A percentile compares a stretch with the other conserved stretches of the same genome.
Conservation (phyloP, 441 rosid species). For the Melastoma candidum region DNA sequence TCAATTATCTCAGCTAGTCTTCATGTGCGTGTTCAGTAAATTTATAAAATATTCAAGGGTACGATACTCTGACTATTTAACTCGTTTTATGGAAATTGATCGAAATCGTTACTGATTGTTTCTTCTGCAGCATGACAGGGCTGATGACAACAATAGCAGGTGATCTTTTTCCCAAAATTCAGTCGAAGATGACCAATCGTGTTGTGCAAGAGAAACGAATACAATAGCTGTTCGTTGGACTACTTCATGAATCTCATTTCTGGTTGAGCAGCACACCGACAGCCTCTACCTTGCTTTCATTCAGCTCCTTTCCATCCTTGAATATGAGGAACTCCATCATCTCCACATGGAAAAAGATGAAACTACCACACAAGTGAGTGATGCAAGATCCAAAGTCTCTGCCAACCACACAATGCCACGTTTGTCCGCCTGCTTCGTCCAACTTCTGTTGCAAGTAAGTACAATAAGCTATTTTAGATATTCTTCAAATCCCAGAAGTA, state of each 20-base stretch:
- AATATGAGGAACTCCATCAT: constrained; percentile 46
- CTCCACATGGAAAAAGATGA: constrained; percentile 37
- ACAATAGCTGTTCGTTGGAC: background rate
- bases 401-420: constrained; percentile 52
- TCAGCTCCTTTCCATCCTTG: constrained; percentile 40
- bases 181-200: too few species aligned
- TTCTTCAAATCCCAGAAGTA: too few species aligned
- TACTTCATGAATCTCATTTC: constrained; percentile 11
- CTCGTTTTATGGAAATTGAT: too few species aligned
- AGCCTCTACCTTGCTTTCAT: constrained; percentile 37
- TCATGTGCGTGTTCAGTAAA: too few species aligned
- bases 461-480: too few species aligned
- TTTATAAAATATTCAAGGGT: too few species aligned
- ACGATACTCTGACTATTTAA: too few species aligned
- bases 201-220: background rate
- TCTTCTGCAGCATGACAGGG: too few species aligned
- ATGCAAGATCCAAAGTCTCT: constrained; percentile 49
- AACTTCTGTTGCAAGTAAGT: constrained; percentile 25
- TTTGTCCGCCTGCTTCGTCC: constrained; percentile 35
- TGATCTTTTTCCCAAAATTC: too few species aligned
- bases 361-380: constrained; percentile 35
- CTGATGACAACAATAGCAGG: too few species aligned
- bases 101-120: too few species aligned
- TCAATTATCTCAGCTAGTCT: too few species aligned
- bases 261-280: constrained; percentile 23